Percentiles rank a stretch among this genome's conserved stretches.
Conservation (phyloP, 495 filamentous ascomycete genomes). For the Daldinia bambusicola region DNA sequence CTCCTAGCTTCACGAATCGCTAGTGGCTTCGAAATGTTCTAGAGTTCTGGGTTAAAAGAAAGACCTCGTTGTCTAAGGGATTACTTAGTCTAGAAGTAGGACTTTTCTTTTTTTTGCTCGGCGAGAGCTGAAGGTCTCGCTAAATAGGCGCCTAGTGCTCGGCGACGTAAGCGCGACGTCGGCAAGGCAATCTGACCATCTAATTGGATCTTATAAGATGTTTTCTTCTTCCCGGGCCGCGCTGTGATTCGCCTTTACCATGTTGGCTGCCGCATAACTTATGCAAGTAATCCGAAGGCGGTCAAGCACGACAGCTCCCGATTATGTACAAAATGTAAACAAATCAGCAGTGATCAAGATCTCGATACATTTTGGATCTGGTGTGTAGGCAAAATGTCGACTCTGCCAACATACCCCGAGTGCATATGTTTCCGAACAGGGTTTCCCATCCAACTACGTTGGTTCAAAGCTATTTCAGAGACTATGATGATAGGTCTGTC, state of each 20-base stretch:
- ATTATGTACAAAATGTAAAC: slow-evolving; percentile 24
- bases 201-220: slow-evolving; percentile 25
- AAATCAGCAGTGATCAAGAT: slow-evolving; percentile 41
- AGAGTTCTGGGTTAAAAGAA: background rate
- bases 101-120: slow-evolving; percentile 27
- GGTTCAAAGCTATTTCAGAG: slow-evolving; percentile 33
- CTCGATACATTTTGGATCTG: slow-evolving; percentile 17
- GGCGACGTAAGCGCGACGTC: slow-evolving; percentile 37
- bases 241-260: slow-evolving; percentile 31
- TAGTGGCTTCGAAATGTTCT: slow-evolving; percentile 27
- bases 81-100: slow-evolving; percentile 27
- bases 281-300: slow-evolving; percentile 42
- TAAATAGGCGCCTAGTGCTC: slow-evolving; percentile 33
- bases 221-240: slow-evolving; percentile 11
- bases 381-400: slow-evolving; percentile 20
- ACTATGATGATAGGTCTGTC: slow-evolving; percentile 36
- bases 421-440: slow-evolving; percentile 25
- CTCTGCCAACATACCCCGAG: background rate
- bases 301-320: slow-evolving; percentile 32
- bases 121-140: slow-evolving; percentile 36
- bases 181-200: slow-evolving; percentile 13
- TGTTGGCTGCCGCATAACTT: background rate
- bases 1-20: slow-evolving; percentile 16
- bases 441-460: slow-evolving; percentile 12
- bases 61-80: slow-evolving; percentile 22